Evolutionary conservation across 768 basidiomycete genomes (phyloP), one percentile per base, ranked within the genome.

Genomic region (Leccinum variicolor): DNA sequence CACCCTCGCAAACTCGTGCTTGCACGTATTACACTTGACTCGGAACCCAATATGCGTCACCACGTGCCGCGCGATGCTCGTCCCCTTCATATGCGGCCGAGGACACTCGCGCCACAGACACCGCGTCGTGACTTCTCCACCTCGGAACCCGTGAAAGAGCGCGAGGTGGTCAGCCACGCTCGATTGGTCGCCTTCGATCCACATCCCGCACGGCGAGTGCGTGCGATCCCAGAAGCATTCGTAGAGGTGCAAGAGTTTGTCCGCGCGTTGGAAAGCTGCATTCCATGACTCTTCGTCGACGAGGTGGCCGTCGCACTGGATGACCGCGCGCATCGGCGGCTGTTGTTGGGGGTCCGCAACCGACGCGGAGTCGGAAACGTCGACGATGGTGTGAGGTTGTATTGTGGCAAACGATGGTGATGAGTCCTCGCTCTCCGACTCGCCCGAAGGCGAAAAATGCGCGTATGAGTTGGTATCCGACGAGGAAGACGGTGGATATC

Each of bases 111-210:
- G 62, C 72, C 70, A 72, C 23, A 72, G 48, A 61, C 70, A 73
- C 5, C 68, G 63, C 23, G 68, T 72, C 46, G 63, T 61, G 1
- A 70, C 63, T 51, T 72, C 72, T 1, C 72, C 72, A 4, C 70
- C 70, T 0, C 64, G 65, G 31, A 72, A 73, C 0, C 64, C 61
- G 54, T 72, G 71, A 36, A 68, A 72, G 51, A 66, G 69, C 11
- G 62, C 59, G 57, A 72, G 66, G 55, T 72, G 71, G 55, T 72
- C 71, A 10, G 70, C 70, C 23, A 73, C 69, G 58, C 60, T 66
- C 17, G 68, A 64, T 13, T 73, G 72, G 55, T 72, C 72, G 19
- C 72, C 72, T 50, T 72, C 72, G 36, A 72, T 69, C 65, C 72
- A 73, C 72, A 72, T 72, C 1, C 70, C 59, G 17, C 71, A 72